Base-by-base conservation (phyloP, 495 filamentous ascomycete genomes). In the Aspergillus panamensis region DNA sequence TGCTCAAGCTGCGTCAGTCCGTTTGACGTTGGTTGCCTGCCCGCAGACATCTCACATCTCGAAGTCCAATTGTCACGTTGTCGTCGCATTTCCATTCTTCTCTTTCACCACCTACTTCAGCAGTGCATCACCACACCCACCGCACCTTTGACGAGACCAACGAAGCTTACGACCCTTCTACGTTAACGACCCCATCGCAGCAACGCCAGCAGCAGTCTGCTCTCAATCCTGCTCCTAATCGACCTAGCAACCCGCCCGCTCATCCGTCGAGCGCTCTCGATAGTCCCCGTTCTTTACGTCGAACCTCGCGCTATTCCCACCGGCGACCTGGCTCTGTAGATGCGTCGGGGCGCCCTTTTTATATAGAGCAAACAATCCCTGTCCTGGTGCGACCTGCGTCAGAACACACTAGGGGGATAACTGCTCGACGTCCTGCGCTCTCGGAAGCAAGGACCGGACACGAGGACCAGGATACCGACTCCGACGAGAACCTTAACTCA, bases 141-240 rank as follows among this genome's bases (percentile, higher is more conserved):
- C 62, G 63, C 67, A 62, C 70, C 40, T 69, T 71, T 82, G 63
- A 86, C 83, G 84, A 86, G 73, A 70, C 73, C 71, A 71, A 86
- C 84, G 83, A 85, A 67, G 56, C 70, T 75, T 53, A 84, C 82
- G 80, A 83, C 73, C 73, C 66, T 51, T 53, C 68, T 51, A 70
- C 73, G 43, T 70, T 79, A 66, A 80, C 79, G 72, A 80, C 76
- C 59, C 73, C 70, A 62, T 66, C 77, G 65, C 73, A 67, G 73
- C 82, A 84, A 73, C 83, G 78, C 77, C 83, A 83, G 76, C 75
- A 78, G 70, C 82, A 80, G 67, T 73, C 69, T 69, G 66, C 64
- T 65, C 61, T 51, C 48, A 62, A 66, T 58, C 66, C 75, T 64
- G 63, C 57, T 62, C 60, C 68, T 63, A 68, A 62, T 47, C 55